These are phyloP conservation scores for Pleurotus sapidus DNA, from an alignment of 768 basidiomycete species.

Conservation along the genomic window DNA sequence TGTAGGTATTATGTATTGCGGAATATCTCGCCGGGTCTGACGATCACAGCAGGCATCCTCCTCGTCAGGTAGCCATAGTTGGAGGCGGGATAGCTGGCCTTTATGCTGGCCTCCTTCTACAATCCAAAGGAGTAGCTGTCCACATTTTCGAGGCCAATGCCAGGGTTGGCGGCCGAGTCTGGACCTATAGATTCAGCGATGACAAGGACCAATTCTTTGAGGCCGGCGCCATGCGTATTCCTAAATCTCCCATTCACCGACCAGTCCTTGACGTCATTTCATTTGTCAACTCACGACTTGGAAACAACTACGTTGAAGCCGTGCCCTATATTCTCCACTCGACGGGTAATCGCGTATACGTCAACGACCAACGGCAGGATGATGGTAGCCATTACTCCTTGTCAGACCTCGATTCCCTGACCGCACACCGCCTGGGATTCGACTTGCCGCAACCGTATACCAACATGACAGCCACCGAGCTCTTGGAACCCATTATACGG, in stretches of 20 bases:
- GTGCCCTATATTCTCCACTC: constrained; percentile 4
- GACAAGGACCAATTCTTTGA: constrained; percentile 16
- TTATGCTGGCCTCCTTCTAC: constrained; percentile 5
- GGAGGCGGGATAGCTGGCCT: constrained; percentile 5
- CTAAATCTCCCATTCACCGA: constrained; percentile 6
- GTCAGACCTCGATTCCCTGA: background rate
- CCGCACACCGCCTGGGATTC: constrained; percentile 3
- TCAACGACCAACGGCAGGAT: background rate
- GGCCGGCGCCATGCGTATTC: constrained; percentile 16
- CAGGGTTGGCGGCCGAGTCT: constrained; percentile 13
- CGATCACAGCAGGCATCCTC: background rate
- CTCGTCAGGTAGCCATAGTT: background rate
- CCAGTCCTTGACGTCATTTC: constrained; percentile 5
- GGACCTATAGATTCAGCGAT: constrained; percentile 11
- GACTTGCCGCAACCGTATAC: background rate
- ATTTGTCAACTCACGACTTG: background rate
- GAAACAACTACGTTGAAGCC: background rate
- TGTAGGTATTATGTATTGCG: background rate
- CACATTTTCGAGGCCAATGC: constrained; percentile 7
- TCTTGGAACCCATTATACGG: background rate
- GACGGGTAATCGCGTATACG: background rate
- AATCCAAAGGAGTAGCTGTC: background rate
- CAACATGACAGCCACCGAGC: background rate
- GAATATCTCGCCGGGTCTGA: no score
- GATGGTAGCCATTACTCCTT: background rate